Evolutionary conservation across 2,329 filamentous ascomycete genomes (phyloP).

Genomic region (Aspergillus pseudoviridinutans): DNA sequence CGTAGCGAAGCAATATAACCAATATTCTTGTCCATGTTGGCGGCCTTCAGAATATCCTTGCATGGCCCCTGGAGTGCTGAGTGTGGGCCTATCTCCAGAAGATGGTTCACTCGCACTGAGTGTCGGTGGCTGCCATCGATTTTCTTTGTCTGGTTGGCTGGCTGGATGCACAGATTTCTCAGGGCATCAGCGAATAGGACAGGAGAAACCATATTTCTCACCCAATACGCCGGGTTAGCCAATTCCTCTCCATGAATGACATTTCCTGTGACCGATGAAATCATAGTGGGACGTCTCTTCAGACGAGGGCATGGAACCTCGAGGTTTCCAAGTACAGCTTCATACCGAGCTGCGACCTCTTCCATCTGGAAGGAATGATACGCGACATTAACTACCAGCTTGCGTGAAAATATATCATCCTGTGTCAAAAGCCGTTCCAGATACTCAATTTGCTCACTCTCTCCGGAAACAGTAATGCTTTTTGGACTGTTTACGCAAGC

Average conservation of each 20-base stretch:
- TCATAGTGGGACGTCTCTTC: conserved; percentile 1
- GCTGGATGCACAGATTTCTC: not conserved
- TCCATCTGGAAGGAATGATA: conserved; percentile 1
- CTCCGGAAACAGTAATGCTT: conserved; percentile 1
- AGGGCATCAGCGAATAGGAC: conserved; percentile 24
- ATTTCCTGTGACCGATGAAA: conserved; percentile 14
- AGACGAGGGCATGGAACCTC: no score
- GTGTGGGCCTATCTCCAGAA: conserved; percentile 23
- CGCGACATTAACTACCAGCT: not conserved
- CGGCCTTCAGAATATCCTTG: conserved; percentile 2
- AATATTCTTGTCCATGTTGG: not conserved
- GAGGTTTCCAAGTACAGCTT: no score
- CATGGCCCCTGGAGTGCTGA: conserved; percentile 15
- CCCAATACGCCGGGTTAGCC: conserved; percentile 20
- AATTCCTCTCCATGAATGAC: conserved; percentile 2
- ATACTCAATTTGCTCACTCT: not conserved
- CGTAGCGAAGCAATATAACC: not conserved
- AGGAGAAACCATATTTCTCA: conserved; percentile 21
- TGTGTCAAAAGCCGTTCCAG: not conserved
- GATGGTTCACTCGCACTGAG: not conserved
- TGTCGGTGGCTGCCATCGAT: not conserved
- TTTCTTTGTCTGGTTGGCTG: not conserved
- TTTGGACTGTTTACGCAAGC: conserved; percentile 2
- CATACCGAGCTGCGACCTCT: not conserved
- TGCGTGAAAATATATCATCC: not conserved